Evolutionary conservation across 2,329 filamentous ascomycete species (phyloP).

Genomic region (Aspergillus alliaceus): DNA sequence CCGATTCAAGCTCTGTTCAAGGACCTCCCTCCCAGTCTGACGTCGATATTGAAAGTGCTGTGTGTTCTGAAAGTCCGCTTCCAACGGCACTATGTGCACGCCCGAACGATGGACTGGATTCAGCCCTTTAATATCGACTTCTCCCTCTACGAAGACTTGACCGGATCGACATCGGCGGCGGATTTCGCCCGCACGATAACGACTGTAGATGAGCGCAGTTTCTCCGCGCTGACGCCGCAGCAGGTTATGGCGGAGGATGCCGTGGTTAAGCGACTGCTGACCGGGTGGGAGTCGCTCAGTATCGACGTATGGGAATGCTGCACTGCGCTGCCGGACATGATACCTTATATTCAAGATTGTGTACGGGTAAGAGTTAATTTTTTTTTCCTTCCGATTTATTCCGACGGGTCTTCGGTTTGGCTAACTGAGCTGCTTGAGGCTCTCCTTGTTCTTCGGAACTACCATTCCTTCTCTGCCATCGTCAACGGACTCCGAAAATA

Average conservation of each 20-base stretch:
- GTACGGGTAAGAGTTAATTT: constrained; percentile 31
- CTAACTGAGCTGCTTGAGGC: constrained; percentile 19
- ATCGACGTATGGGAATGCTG: constrained; percentile 41
- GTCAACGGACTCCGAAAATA: constrained; percentile 38
- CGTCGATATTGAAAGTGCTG: constrained; percentile 36
- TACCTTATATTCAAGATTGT: constrained; percentile 35
- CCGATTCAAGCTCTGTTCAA: constrained; percentile 40
- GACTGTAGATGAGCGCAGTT: constrained; percentile 29
- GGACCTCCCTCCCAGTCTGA: constrained; percentile 30
- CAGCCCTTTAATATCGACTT: constrained; percentile 31
- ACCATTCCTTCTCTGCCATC: constrained; percentile 39
- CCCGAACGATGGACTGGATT: constrained; percentile 35
- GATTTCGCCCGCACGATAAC: constrained; percentile 36
- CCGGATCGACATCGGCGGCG: constrained; percentile 30
- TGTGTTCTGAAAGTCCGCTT: constrained; percentile 38
- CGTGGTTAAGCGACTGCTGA: constrained; percentile 21
- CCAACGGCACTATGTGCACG: constrained; percentile 34
- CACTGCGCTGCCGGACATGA: constrained; percentile 34
- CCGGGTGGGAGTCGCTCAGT: constrained; percentile 33
- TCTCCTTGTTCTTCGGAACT: constrained; percentile 32
- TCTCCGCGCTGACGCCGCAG: constrained; percentile 27
- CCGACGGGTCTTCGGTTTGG: background rate
- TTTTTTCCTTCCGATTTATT: too few species aligned
- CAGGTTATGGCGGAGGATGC: constrained; percentile 25
- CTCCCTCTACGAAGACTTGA: constrained; percentile 35